These are phyloP conservation scores for Vigna hirtella DNA, from an alignment of 306 rosid species.

Conservation along the genomic window DNA sequence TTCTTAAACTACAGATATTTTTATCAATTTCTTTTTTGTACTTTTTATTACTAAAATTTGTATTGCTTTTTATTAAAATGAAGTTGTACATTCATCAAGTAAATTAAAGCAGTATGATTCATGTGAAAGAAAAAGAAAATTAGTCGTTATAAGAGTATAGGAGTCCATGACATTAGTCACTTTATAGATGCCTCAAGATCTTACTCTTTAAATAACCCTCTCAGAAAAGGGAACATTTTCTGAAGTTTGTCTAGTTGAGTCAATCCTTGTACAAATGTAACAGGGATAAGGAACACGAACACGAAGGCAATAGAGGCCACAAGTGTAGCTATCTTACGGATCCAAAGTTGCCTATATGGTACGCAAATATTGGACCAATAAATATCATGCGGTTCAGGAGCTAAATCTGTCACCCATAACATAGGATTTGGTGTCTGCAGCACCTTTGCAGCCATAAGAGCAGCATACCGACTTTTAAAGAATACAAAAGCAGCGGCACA, in stretches of 20 bases:
- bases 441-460: slow-evolving; percentile 66
- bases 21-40: slow-evolving; percentile 13
- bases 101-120: slow-evolving; percentile 27
- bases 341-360: slow-evolving; percentile 90
- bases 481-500: slow-evolving; percentile 94
- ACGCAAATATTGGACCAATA: slow-evolving; percentile 94
- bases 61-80: not conserved
- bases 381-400: slow-evolving; percentile 93
- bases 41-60: slow-evolving; percentile 8
- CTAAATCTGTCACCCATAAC: slow-evolving; percentile 87
- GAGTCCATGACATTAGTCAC: slow-evolving; percentile 35
- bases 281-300: slow-evolving; percentile 87
- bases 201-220: slow-evolving; percentile 73
- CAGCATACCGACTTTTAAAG: slow-evolving; percentile 93
- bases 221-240: slow-evolving; percentile 73
- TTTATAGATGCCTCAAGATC: slow-evolving; percentile 36
- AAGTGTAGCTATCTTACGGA: slow-evolving; percentile 82
- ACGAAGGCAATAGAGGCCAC: slow-evolving; percentile 77
- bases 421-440: slow-evolving; percentile 94
- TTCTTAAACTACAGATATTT: slow-evolving; percentile 10
- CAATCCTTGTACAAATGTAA: slow-evolving; percentile 87
- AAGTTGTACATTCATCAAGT: slow-evolving; percentile 31
- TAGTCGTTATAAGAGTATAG: slow-evolving; percentile 8
- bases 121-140: not conserved
- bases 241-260: slow-evolving; percentile 81